These are phyloP conservation scores for Mucor indicus DNA, from an alignment of 371 early-diverging fungal genomes.

Conservation along the genomic window DNA sequence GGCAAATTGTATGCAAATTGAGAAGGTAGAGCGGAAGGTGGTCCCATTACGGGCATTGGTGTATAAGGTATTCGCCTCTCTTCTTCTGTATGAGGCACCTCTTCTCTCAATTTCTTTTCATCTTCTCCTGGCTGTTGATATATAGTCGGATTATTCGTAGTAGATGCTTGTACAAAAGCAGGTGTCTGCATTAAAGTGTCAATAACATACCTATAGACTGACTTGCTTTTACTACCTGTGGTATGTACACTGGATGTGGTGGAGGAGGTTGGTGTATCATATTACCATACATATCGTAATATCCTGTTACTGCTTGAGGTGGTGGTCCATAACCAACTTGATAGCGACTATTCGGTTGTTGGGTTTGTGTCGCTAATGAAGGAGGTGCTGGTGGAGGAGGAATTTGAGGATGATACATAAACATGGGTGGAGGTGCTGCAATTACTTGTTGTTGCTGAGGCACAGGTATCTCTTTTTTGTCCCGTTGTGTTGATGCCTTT, in stretches of 20 bases:
- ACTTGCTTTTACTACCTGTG: slow-evolving; percentile 19
- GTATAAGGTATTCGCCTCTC: slow-evolving; percentile 10
- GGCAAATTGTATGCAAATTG: slow-evolving; percentile 77
- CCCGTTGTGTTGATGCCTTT: not conserved
- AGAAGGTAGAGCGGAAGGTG: slow-evolving; percentile 46
- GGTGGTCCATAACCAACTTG: slow-evolving; percentile 5
- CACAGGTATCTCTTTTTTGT: not conserved
- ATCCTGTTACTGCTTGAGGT: slow-evolving; percentile 2
- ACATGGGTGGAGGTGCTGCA: not conserved
- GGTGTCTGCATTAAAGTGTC: too few species aligned
- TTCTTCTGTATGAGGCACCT: too few species aligned
- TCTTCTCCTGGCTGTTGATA: too few species aligned
- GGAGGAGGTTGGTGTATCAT: slow-evolving; percentile 13
- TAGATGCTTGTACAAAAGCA: too few species aligned
- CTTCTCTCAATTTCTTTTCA: too few species aligned
- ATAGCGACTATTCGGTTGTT: not conserved
- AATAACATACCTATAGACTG: too few species aligned
- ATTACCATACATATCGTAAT: slow-evolving; percentile 16
- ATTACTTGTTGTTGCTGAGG: not conserved
- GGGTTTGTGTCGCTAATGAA: too few species aligned
- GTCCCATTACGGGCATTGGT: not conserved
- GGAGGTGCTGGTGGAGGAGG: not conserved
- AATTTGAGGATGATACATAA: slow-evolving; percentile 9
- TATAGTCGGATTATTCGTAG: too few species aligned
- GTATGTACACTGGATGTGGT: slow-evolving; percentile 35